Base-by-base conservation (phyloP, 2,329 filamentous ascomycete species). In the Monosporascus sp. region DNA sequence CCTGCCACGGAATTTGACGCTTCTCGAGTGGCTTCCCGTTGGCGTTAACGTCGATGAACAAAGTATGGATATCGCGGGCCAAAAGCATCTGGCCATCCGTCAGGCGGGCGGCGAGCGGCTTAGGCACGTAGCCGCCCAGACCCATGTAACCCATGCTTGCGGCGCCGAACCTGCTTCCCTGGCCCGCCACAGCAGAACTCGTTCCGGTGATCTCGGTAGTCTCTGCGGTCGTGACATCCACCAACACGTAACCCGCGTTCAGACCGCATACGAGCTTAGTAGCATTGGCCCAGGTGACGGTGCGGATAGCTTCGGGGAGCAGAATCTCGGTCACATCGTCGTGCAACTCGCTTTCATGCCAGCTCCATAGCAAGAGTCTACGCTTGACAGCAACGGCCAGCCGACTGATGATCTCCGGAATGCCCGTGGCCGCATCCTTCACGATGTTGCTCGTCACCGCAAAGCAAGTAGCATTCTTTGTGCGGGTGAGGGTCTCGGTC, bases 141-240 rank as follows among this genome's bases (percentile, higher is more conserved):
- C 93, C 93, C 82, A 97, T 96, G 66, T 97, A 97, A 45, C 92
- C 91, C 90, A 97, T 97, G 47, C 90, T 89, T 7, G 87, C 88
- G 2, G 90, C 88, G 6, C 90, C 90, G 60, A 97, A 93, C 38
- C 91, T 82, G 51, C 84, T 85, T 2, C 81, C 83, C 59, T 89
- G 85, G 1, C 77, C 75, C 1, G 83, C 78, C 7, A 80, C 78
- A 24, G 86, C 86, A 11, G 83, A 82, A 37, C 89, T 87, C 0
- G 89, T 86, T 14, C 88, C 90, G 52, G 88, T 82, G 55, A 99
- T 87, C 51, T 96, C 90, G 56, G 85, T 85, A 2, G 89, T 77
- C 51, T 85, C 79, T 44, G 85, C 81, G n/a, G 76, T 88, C 55
- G 89, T 76, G 27, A 96, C 84, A 71, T 99, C 86, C 41, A 97